Conservation (phyloP, 495 filamentous ascomycete species). For the Terfezia claveryi region DNA sequence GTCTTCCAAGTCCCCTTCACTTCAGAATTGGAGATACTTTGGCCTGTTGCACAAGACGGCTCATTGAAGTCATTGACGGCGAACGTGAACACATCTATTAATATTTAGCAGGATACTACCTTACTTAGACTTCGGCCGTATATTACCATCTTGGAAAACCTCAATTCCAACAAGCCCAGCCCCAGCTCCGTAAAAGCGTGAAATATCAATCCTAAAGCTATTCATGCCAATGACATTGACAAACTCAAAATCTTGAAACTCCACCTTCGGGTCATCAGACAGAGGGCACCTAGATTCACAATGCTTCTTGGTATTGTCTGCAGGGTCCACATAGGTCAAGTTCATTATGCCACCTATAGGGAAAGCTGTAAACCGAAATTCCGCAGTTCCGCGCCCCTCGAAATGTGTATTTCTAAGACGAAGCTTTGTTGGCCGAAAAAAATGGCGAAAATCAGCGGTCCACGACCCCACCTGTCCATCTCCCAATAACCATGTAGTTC, state of each 20-base stretch:
- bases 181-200: slow-evolving; percentile 63
- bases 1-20: slow-evolving; percentile 47
- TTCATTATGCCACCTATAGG: slow-evolving; percentile 91
- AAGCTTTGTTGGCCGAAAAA: slow-evolving; percentile 64
- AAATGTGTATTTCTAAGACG: slow-evolving; percentile 76
- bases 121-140: neutral
- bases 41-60: slow-evolving; percentile 48
- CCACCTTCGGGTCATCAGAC: slow-evolving; percentile 34
- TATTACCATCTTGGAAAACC: slow-evolving; percentile 51
- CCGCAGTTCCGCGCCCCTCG: slow-evolving; percentile 66
- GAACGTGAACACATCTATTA: slow-evolving; percentile 54
- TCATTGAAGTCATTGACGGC: slow-evolving; percentile 77
- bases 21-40: slow-evolving; percentile 41
- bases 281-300: slow-evolving; percentile 70
- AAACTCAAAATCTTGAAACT: slow-evolving; percentile 76
- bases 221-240: slow-evolving; percentile 76
- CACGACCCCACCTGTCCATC: slow-evolving; percentile 67
- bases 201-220: slow-evolving; percentile 66
- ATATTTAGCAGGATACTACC: slow-evolving; percentile 10
- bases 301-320: slow-evolving; percentile 35
- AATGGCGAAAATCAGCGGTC: slow-evolving; percentile 62
- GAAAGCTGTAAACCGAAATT: slow-evolving; percentile 59
- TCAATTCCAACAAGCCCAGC: slow-evolving; percentile 77
- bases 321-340: slow-evolving; percentile 65
- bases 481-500: slow-evolving; percentile 62